A percentile compares a stretch with the other conserved stretches of the same genome.
Evolutionary conservation across 2,329 filamentous ascomycete genomes (phyloP).

Genomic region (Tolypocladium album): DNA sequence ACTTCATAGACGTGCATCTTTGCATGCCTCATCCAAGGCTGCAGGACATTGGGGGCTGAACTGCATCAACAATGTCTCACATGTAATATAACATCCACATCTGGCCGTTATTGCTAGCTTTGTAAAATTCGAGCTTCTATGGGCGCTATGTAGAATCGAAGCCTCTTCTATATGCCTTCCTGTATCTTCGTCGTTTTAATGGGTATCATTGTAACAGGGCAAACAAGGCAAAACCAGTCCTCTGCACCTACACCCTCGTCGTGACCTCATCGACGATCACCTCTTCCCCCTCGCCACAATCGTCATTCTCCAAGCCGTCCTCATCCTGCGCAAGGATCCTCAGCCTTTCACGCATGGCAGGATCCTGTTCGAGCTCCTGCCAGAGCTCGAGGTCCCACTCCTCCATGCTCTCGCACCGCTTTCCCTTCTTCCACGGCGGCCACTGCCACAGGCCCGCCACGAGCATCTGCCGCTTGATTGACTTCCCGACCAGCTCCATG

Average conservation of each 20-base stretch:
- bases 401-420: conserved; percentile 26
- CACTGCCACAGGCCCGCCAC: conserved; percentile 35
- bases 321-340: conserved; percentile 27
- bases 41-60: no score
- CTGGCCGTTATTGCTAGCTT: neutral
- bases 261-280: conserved; percentile 8
- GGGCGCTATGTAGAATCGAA: neutral
- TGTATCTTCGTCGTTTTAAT: neutral
- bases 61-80: no score
- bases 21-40: no score
- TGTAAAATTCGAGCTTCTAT: no score
- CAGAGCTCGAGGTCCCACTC: conserved; percentile 44
- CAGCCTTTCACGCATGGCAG: conserved; percentile 30
- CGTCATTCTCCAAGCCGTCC: conserved; percentile 11
- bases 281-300: conserved; percentile 9
- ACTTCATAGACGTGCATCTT: no score
- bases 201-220: neutral
- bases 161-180: conserved; percentile 1
- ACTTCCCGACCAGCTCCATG: conserved; percentile 53
- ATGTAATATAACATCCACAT: neutral
- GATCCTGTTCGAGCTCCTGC: conserved; percentile 48
- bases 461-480: conserved; percentile 33
- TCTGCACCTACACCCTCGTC: neutral
- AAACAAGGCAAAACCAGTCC: neutral
- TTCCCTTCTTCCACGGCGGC: conserved; percentile 29